Percentiles rank a stretch among this genome's conserved stretches.
Conservation (phyloP, 2,329 filamentous ascomycete species). For the Pseudocercospora macadamiae region DNA sequence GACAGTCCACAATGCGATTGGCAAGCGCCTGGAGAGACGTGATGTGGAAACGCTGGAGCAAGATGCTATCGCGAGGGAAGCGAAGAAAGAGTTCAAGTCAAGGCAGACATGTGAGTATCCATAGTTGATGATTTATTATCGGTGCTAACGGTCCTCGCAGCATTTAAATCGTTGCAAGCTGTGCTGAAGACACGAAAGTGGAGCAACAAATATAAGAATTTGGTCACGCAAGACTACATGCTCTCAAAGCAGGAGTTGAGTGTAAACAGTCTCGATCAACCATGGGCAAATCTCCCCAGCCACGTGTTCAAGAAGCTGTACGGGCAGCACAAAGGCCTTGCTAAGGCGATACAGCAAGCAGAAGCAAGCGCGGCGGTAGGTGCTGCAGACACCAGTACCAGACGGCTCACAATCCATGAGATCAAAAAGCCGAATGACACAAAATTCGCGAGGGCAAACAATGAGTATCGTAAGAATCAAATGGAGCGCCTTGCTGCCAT, state of each 20-base stretch:
- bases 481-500: background rate
- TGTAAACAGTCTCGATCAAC: background rate
- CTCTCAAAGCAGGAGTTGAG: background rate
- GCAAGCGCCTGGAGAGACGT: background rate
- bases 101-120: background rate
- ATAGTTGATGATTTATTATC: background rate
- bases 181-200: background rate
- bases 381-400: no score
- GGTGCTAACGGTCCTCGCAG: no score
- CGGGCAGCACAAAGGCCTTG: no score
- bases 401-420: no score
- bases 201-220: background rate
- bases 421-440: no score
- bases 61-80: background rate
- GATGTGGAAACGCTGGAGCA: background rate
- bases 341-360: no score
- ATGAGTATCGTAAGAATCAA: background rate
- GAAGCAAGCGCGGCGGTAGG: no score
- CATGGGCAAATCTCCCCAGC: background rate
- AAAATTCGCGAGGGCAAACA: no score
- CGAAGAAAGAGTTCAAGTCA: background rate
- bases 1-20: background rate
- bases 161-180: background rate
- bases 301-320: background rate
- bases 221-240: background rate